These are phyloP conservation scores for Amanita pallidorosea DNA, from an alignment of 768 basidiomycete species.

Conservation along the genomic window DNA sequence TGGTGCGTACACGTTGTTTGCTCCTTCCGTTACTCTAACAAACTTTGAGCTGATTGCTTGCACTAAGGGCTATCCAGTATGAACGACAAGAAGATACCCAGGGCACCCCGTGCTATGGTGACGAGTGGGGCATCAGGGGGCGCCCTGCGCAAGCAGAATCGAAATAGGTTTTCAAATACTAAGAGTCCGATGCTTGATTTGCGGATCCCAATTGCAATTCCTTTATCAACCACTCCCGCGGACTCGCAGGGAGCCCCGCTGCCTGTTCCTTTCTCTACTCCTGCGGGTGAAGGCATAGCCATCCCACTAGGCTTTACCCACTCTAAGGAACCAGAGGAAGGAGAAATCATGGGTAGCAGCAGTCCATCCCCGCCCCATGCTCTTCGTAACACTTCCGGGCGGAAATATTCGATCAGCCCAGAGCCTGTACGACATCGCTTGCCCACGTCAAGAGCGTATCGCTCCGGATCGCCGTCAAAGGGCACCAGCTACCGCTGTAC, in stretches of 20 bases:
- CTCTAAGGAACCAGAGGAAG: conserved; percentile 2
- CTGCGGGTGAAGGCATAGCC: conserved; percentile 3
- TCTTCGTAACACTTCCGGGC: neutral
- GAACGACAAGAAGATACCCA: conserved; percentile 7
- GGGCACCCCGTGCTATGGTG: conserved; percentile 13
- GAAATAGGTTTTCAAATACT: neutral
- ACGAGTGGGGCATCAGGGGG: neutral
- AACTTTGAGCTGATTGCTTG: neutral
- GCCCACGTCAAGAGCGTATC: conserved; percentile 5
- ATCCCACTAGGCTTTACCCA: conserved; percentile 10
- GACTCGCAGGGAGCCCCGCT: neutral
- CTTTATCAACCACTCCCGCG: neutral
- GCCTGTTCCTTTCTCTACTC: neutral
- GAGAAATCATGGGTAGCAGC: neutral
- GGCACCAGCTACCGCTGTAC: no score
- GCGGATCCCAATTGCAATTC: neutral
- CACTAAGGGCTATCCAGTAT: neutral
- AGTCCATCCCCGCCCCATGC: neutral
- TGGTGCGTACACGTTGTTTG: neutral
- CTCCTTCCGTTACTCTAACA: neutral
- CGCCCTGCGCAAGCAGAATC: neutral
- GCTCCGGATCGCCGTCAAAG: neutral
- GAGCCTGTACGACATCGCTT: neutral
- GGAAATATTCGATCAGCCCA: conserved; percentile 4
- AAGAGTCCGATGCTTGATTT: neutral